Base-by-base conservation (phyloP, 2,329 filamentous ascomycete species). In the Pyrenochaeta sp. region DNA sequence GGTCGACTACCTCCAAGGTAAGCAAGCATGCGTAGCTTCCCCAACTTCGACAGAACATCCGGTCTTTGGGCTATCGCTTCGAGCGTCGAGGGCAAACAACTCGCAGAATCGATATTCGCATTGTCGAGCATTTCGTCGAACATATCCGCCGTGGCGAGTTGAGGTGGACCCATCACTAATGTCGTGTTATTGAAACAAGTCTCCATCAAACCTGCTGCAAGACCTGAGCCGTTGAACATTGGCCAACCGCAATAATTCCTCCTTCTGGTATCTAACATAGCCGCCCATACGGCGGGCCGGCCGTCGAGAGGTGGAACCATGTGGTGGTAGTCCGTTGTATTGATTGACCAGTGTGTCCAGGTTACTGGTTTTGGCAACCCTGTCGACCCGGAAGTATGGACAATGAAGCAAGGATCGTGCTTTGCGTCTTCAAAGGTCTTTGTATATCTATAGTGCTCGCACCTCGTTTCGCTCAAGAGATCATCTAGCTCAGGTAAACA, bases 351-450 rank as follows among this genome's bases (percentile, higher is more conserved):
- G 23, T 67, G 55, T 10, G 63, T 67, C 49, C 56, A 70, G 9
- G 61, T 45, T 1, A 74, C 61, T 3, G 70, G 67, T 27, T 72
- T 73, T 2, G 71, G 72, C 11, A 68, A 41, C 1, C 72, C 70
- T 0, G 67, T 73, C 0, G 71, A 66, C 0, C 68, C 69, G 14
- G 68, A 69, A 0, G 70, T 70, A 48, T 73, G 69, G n/a, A 72
- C 23, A 6, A 72, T 55, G 7, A 67, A 51, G 21, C 67, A 54
- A 1, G 60, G 64, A 24, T 74, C 63, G 30, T 57, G 28, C 18
- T 55, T 53, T 13, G 65, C 63, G 35, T 70, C 62, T 6, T 68
- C 63, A 20, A 60, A 72, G 3, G 54, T 47, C 27, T 55, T 60
- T 3, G 11, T 50, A 21, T 61, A 67, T 7, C 58, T 55, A 34